Base-by-base conservation (phyloP, 805 yeast genomes). In the Ogataea parapolymorpha region DNA sequence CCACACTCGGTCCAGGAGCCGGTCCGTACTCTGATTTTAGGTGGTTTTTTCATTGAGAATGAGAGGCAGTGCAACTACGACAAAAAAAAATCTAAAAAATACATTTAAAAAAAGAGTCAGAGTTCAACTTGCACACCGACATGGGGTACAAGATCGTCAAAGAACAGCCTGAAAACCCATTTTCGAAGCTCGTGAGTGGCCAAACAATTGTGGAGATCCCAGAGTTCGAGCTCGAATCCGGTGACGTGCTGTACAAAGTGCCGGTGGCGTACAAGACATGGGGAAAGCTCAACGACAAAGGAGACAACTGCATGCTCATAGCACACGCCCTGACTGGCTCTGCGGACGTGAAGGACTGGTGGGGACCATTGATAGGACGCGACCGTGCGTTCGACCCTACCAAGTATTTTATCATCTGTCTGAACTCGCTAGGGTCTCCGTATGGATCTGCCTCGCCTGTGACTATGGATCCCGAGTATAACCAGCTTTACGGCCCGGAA, bases 321-420 rank as follows among this genome's bases (percentile, higher is more conserved):
- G 85, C 96, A 54, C 99, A 93, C 68, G 98, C 99, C 0, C 70
- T 93, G 41, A 89, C 98, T 0, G 99, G 99, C 0, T 88, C 96
- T 0, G 77, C 96, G 0, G 98, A 93, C 60, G 96, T 91, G 13
- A 75, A 84, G 28, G 99, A 93, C 56, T 93, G 99, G 99, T 93
- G 99, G 99, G 97, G 98, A 0, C 97, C 98, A 0, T 64, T 93
- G 17, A 66, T 93, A 22, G 99, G 98, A 0, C 76, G 79, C 4
- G 85, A 79, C 11, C 76, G 82, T 43, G 95, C 98, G 1, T 88
- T 93, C 63, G 99, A 93, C 64, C 95, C 97, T 0, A 70, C 89
- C 0, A 75, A 85, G 49, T 93, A 82, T 61, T 87, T 87, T 61
- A 79, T 93, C 33, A 73, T 93, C 12, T 91, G 99, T 59, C 66